Conservation (phyloP, 352 stramenopile species). For the Globisporangium splendens region DNA sequence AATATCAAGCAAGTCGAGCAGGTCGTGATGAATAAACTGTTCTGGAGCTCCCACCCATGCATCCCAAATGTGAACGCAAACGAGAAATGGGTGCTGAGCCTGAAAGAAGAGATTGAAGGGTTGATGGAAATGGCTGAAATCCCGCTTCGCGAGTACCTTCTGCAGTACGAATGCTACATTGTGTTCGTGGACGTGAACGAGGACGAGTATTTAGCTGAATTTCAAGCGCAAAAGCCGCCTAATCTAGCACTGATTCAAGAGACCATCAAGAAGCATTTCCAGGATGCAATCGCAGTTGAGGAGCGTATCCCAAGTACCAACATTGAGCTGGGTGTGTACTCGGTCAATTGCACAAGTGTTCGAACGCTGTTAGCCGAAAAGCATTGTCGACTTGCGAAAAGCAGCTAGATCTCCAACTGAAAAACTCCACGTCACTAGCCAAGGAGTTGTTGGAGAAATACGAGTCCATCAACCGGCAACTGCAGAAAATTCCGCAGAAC, state of each 20-base stretch:
- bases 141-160: conserved; percentile 75
- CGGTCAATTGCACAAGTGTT: conserved; percentile 68
- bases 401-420: conserved; percentile 68
- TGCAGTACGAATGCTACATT: conserved; percentile 82
- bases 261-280: conserved; percentile 72
- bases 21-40: conserved; percentile 93
- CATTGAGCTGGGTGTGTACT: conserved; percentile 83
- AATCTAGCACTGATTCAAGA: conserved; percentile 73
- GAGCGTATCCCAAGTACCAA: conserved; percentile 52
- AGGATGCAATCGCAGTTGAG: conserved; percentile 54
- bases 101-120: conserved; percentile 54
- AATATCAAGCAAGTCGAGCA: conserved; percentile 89
- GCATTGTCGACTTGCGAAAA: conserved; percentile 71
- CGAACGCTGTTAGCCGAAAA: conserved; percentile 75
- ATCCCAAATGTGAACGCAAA: conserved; percentile 78
- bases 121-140: conserved; percentile 57
- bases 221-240: conserved; percentile 67
- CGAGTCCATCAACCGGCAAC: conserved; percentile 77
- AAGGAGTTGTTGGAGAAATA: conserved; percentile 82
- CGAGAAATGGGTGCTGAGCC: conserved; percentile 77
- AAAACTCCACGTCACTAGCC: conserved; percentile 65
- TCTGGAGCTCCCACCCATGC: conserved; percentile 91
- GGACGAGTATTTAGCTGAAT: conserved; percentile 74
- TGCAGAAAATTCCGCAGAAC: conserved; percentile 86
- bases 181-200: conserved; percentile 90